Percentiles rank a stretch among this genome's conserved stretches.
Conservation (phyloP, 148 eudicot genomes). For the Arbutus unedo region DNA sequence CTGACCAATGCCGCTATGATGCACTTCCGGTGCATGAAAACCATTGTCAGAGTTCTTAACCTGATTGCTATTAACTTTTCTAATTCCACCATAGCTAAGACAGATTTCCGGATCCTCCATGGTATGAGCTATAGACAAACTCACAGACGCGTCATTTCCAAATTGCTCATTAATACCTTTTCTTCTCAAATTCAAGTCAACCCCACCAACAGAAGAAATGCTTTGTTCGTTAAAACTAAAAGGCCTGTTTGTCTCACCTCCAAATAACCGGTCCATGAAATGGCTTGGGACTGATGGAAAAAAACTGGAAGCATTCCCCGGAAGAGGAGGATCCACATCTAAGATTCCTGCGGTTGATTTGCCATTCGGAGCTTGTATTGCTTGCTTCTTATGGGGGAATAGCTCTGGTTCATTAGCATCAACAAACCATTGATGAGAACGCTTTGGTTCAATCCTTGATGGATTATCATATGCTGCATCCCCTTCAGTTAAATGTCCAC, state of each 20-base stretch:
- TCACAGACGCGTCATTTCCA: conserved; percentile 36
- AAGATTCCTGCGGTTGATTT: conserved; percentile 28
- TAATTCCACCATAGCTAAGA: conserved; percentile 40
- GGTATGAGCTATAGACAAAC: conserved; percentile 42
- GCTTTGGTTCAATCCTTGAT: conserved; percentile 40
- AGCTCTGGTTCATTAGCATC: conserved; percentile 41
- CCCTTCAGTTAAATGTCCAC: conserved; percentile 32
- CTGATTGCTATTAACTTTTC: conserved; percentile 50
- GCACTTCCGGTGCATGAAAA: conserved; percentile 21
- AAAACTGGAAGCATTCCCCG: conserved; percentile 39
- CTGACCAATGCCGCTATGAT: conserved; percentile 24
- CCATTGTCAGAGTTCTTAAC: conserved; percentile 43
- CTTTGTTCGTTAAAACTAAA: conserved; percentile 22
- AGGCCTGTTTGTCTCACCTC: conserved; percentile 29
- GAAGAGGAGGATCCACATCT: conserved; percentile 19
- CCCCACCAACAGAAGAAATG: conserved; percentile 24
- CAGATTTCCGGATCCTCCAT: conserved; percentile 38
- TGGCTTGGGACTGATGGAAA: conserved; percentile 35
- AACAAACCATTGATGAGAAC: conserved; percentile 44
- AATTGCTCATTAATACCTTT: conserved; percentile 26
- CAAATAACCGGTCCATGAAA: conserved; percentile 48
- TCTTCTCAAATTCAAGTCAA: conserved; percentile 22
- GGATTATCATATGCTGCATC: conserved; percentile 36
- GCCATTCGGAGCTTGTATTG: conserved; percentile 29
- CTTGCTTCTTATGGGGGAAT: conserved; percentile 56